These are phyloP conservation scores for Wickerhamomyces alni DNA, from an alignment of 805 yeast species.

Conservation along the genomic window DNA sequence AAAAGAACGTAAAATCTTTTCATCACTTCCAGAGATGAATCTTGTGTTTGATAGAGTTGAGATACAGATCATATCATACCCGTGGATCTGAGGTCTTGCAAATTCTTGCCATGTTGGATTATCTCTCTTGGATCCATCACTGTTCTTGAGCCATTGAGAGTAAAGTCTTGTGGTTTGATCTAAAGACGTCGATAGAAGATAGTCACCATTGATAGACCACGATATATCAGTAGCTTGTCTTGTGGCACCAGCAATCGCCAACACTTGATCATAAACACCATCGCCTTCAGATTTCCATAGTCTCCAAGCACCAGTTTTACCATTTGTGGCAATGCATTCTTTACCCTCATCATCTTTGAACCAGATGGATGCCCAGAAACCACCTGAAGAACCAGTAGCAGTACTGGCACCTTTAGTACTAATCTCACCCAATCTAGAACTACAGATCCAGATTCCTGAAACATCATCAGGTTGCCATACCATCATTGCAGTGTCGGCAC, in stretches of 20 bases:
- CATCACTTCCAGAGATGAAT: slow-evolving; percentile 94
- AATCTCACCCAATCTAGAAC: slow-evolving; percentile 79
- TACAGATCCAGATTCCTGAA: slow-evolving; percentile 88
- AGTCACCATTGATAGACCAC: slow-evolving; percentile 67
- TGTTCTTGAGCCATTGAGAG: slow-evolving; percentile 49
- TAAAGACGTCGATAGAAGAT: slow-evolving; percentile 69
- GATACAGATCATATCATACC: slow-evolving; percentile 89
- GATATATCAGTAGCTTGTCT: slow-evolving; percentile 69
- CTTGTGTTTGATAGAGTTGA: slow-evolving; percentile 51
- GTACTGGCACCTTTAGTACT: slow-evolving; percentile 96
- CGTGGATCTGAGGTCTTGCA: slow-evolving; percentile 97
- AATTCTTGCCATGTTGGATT: slow-evolving; percentile 74
- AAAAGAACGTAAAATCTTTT: slow-evolving; percentile 83
- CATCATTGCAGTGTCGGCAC: slow-evolving; percentile 92
- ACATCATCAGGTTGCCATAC: slow-evolving; percentile 85
- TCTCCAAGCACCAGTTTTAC: slow-evolving; percentile 92
- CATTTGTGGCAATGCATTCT: slow-evolving; percentile 69
- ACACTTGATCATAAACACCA: slow-evolving; percentile 34
- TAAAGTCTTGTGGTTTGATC: slow-evolving; percentile 91
- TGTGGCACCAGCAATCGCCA: slow-evolving; percentile 73
- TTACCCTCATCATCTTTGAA: slow-evolving; percentile 31
- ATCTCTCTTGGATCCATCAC: slow-evolving; percentile 25
- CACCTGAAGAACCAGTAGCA: slow-evolving; percentile 91
- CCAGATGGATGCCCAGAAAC: slow-evolving; percentile 72
- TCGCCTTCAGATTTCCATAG: slow-evolving; percentile 47